These are phyloP conservation scores for Fusarium sp. DNA, from an alignment of 2,329 filamentous ascomycete genomes.

Conservation along the genomic window DNA sequence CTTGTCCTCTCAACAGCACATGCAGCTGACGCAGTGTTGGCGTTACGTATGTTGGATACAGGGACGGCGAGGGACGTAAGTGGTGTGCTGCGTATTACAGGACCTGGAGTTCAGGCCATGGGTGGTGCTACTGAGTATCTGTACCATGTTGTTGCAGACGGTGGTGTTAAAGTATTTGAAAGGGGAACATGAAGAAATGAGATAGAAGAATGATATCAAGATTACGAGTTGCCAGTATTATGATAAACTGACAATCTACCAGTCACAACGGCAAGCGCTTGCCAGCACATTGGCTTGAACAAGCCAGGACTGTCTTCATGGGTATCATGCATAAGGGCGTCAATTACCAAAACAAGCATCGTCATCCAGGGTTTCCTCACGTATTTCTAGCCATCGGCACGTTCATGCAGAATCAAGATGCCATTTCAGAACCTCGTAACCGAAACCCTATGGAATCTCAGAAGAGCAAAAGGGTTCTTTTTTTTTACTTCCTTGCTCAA, in stretches of 20 bases:
- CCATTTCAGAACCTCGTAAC: constrained; percentile 53
- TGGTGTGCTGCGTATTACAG: constrained; percentile 83
- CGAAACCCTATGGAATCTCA: constrained; percentile 52
- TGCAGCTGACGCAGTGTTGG: constrained; percentile 77
- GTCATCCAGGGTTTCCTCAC: constrained; percentile 1
- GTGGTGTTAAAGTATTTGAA: constrained; percentile 85
- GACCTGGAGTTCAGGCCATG: constrained; percentile 50
- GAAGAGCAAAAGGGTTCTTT: constrained; percentile 48
- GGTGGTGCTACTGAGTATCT: constrained; percentile 77
- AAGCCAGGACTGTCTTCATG: background rate
- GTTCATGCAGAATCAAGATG: constrained; percentile 53
- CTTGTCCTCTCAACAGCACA: constrained; percentile 81
- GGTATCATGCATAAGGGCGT: constrained; percentile 8
- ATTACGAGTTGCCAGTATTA: background rate
- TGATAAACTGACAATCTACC: background rate
- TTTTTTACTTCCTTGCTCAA: constrained; percentile 51
- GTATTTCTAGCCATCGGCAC: constrained; percentile 12
- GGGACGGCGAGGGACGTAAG: constrained; percentile 92
- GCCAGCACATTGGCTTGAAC: background rate
- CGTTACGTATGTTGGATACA: constrained; percentile 83
- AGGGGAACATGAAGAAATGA: constrained; percentile 66
- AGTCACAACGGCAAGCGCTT: background rate
- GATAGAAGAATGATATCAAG: background rate
- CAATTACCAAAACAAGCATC: constrained; percentile 7
- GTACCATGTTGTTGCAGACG: constrained; percentile 85